These are phyloP conservation scores for Glomus cerebriforme DNA, from an alignment of 192 early-diverging fungal species.

Conservation along the genomic window DNA sequence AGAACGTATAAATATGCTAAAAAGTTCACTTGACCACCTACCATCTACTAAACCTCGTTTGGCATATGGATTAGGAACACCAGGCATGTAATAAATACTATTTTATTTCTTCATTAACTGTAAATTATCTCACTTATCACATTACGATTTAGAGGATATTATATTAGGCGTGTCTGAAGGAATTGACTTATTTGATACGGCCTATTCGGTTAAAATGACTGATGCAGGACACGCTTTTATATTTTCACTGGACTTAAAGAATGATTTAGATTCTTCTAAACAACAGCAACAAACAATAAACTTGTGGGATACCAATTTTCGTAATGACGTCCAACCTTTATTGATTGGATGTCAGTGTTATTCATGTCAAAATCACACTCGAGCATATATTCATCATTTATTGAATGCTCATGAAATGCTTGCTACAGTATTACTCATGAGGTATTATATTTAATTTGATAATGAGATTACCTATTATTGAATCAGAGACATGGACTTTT, in stretches of 20 bases:
- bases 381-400: slow-evolving; percentile 77
- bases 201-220: slow-evolving; percentile 64
- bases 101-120: neutral
- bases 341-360: slow-evolving; percentile 65
- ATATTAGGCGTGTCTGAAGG: slow-evolving; percentile 55
- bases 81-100: slow-evolving; percentile 40
- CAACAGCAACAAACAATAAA: slow-evolving; percentile 40
- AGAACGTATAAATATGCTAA: slow-evolving; percentile 43
- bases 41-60: slow-evolving; percentile 59
- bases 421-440: slow-evolving; percentile 71
- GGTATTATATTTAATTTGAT: slow-evolving; percentile 41
- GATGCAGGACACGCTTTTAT: slow-evolving; percentile 68
- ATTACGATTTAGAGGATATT: slow-evolving; percentile 45
- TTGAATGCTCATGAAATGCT: slow-evolving; percentile 77
- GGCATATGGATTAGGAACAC: slow-evolving; percentile 53
- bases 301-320: slow-evolving; percentile 59
- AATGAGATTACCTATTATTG: neutral
- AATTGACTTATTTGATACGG: slow-evolving; percentile 73
- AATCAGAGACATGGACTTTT: too few relatives aligned
- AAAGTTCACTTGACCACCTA: slow-evolving; percentile 49
- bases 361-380: slow-evolving; percentile 65
- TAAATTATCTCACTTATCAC: neutral
- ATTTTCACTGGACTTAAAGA: slow-evolving; percentile 46
- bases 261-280: neutral
- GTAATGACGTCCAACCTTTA: slow-evolving; percentile 61